phyloP scores from a whole-genome alignment of 2,329 filamentous ascomycete species.

The Neonectria faginata region DNA sequence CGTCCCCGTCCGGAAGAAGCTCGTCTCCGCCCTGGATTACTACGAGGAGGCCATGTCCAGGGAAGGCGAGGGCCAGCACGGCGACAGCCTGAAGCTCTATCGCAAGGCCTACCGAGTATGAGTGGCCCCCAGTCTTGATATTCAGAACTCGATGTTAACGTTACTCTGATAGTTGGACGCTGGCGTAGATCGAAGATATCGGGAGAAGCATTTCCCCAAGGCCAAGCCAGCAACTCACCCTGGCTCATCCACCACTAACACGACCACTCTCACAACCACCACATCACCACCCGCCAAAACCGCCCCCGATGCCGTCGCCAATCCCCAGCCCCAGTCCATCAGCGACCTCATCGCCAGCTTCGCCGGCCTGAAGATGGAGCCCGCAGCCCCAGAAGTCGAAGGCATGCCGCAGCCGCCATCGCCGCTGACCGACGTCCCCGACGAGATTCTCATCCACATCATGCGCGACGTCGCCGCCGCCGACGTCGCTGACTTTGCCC shows the following conservation, averaged over 20 bases:
- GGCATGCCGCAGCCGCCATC: conserved; percentile 80
- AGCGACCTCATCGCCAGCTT: conserved; percentile 83
- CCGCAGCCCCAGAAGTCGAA: conserved; percentile 75
- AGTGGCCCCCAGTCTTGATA: not conserved
- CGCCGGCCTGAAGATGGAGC: conserved; percentile 74
- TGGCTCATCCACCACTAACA: conserved; percentile 37
- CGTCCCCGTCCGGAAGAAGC: conserved; percentile 55
- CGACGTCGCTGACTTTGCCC: conserved; percentile 82
- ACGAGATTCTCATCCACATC: conserved; percentile 87
- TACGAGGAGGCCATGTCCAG: conserved; percentile 93
- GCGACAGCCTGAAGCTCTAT: conserved; percentile 89
- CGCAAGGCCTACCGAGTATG: conserved; percentile 86
- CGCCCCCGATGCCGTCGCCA: conserved; percentile 60
- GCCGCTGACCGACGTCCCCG: conserved; percentile 80
- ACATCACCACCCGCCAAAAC: conserved; percentile 13
- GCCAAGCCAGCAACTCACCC: conserved; percentile 48
- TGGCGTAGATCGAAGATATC: conserved; percentile 85
- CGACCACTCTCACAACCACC: conserved; percentile 4
- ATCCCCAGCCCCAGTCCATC: conserved; percentile 62
- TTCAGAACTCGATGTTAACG: conserved; percentile 29
- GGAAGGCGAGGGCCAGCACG: conserved; percentile 82
- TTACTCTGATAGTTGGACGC: conserved; percentile 75
- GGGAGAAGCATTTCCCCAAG: conserved; percentile 88
- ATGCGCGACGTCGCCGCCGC: conserved; percentile 76
- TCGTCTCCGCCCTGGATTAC: conserved; percentile 85